Evolutionary conservation across 257 asterid species (phyloP), one percentile per base, ranked within the genome.

Genomic region (Oldenlandia corymbosa): DNA sequence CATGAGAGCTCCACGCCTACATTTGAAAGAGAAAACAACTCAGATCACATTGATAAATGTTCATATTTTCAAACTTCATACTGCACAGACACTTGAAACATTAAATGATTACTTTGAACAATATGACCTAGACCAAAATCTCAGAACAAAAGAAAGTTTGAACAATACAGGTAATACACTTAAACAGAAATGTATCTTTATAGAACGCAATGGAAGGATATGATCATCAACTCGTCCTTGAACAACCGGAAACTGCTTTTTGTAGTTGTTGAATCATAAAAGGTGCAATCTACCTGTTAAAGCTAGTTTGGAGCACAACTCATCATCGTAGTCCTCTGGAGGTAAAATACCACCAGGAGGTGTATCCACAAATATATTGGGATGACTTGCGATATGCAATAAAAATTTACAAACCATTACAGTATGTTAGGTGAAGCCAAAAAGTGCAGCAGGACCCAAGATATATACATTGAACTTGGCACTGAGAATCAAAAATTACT

Each of bases 301-400:
- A 62, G 97, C 87, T 68, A 92, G 90, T 73, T 84, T 92, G 68
- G 85, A 77, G 85, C 94, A 92, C 59, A 80, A 67, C 45, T 61
- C 80, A 10, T 83, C 89, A 66, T 80, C 84, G 11, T 37, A 58
- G 76, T 85, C 49, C 72, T 85, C 62, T n/a, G 94, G 83, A 10
- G 87, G 83, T 68, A 92, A 84, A 62, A 80, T 72, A 50, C 97
- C 90, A 23, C n/a, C n/a, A n/a, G n/a, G n/a, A n/a, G 96, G 96
- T 14, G 96, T 85, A 77, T 92, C 99, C 71, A 89, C 81, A 60
- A 76, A 92, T 34, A 87, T 79, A 76, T 78, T 89, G 34, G 99
- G 97, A 75, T 84, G 91, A 76, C 99, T 87, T 27, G 91, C 95
- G 6, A 92, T 92, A 97, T 89, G 81, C 78, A 32, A 57, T 68